Conservation (phyloP, 2,329 filamentous ascomycete species). For the Neofusicoccum ribis region DNA sequence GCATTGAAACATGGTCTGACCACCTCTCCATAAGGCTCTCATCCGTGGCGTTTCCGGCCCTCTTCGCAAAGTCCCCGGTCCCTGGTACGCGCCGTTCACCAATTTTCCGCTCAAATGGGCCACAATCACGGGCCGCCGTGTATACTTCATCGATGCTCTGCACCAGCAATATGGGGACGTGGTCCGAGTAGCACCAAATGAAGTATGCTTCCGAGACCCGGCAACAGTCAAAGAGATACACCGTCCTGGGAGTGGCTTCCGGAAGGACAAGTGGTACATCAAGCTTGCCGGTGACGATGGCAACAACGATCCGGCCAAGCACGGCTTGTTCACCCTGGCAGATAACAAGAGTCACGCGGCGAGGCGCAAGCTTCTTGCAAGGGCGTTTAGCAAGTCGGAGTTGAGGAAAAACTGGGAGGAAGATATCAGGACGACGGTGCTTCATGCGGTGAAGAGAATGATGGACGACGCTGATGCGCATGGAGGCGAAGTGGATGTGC, state of each 20-base stretch:
- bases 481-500: constrained; percentile 33
- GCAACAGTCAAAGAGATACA: constrained; percentile 33
- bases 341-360: constrained; percentile 36
- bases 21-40: too few relatives aligned
- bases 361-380: constrained; percentile 38
- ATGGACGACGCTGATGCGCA: constrained; percentile 23
- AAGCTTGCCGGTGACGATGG: not conserved
- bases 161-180: constrained; percentile 36
- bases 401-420: constrained; percentile 39
- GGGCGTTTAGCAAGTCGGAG: constrained; percentile 37
- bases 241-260: constrained; percentile 30
- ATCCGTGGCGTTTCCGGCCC: constrained; percentile 9
- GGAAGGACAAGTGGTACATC: not conserved
- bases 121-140: constrained; percentile 38
- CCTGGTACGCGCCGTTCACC: constrained; percentile 36
- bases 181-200: constrained; percentile 32
- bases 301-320: constrained; percentile 18
- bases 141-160: constrained; percentile 40
- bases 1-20: too few relatives aligned
- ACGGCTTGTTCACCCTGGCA: constrained; percentile 39
- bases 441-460: constrained; percentile 36
- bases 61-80: constrained; percentile 31
- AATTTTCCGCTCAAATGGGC: constrained; percentile 38
- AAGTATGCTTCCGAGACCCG: constrained; percentile 32
- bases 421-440: constrained; percentile 33